Conservation (phyloP, 768 basidiomycete species). For the Lyophyllum decastes region DNA sequence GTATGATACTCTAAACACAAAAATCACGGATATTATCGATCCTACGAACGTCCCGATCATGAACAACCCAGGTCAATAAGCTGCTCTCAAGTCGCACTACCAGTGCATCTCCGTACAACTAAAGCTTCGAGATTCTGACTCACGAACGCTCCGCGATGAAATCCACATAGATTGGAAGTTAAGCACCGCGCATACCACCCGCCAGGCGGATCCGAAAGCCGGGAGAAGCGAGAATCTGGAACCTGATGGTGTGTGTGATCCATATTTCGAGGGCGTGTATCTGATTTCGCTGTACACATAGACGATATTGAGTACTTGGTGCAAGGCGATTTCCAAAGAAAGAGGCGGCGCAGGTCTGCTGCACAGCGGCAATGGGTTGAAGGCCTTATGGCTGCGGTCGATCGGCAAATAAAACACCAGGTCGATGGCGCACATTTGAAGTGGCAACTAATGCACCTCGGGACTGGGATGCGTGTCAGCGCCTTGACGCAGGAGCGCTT, state of each 20-base stretch:
- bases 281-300: neutral
- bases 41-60: too few relatives aligned
- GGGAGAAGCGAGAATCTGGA: too few relatives aligned
- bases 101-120: neutral
- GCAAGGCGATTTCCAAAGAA: neutral
- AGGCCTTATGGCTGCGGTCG: neutral
- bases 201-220: too few relatives aligned
- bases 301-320: neutral
- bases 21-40: too few relatives aligned
- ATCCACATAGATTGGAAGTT: neutral
- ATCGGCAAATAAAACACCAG: too few relatives aligned
- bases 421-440: too few relatives aligned
- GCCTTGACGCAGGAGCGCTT: neutral
- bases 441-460: too few relatives aligned
- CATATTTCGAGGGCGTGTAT: too few relatives aligned
- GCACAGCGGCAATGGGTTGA: neutral
- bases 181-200: too few relatives aligned
- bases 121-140: too few relatives aligned
- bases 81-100: neutral
- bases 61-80: too few relatives aligned
- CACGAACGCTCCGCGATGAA: neutral
- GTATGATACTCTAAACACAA: neutral
- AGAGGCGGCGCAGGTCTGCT: neutral
- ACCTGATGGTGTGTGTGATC: too few relatives aligned
- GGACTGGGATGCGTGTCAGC: neutral